These are phyloP conservation scores for Xylaria digitata DNA, from an alignment of 2,329 filamentous ascomycete genomes.

Conservation along the genomic window DNA sequence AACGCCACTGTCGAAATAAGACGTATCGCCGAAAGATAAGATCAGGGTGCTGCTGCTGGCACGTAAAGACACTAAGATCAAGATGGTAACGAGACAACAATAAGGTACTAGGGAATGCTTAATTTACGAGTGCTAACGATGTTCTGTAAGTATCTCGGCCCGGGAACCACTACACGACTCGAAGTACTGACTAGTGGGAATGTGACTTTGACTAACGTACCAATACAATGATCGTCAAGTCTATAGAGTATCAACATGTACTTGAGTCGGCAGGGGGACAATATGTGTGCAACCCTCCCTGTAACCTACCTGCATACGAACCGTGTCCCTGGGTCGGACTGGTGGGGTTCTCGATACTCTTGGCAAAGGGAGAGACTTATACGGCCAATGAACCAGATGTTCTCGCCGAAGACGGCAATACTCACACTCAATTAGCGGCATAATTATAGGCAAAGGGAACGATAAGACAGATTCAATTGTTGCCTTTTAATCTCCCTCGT, in stretches of 20 bases:
- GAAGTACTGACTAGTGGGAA: conserved; percentile 43
- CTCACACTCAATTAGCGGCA: conserved; percentile 43
- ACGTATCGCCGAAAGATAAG: conserved; percentile 31
- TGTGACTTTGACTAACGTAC: conserved; percentile 51
- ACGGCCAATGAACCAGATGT: conserved; percentile 43
- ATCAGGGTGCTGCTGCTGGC: conserved; percentile 42
- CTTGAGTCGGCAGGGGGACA: conserved; percentile 37
- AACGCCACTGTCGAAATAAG: conserved; percentile 43
- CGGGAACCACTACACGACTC: conserved; percentile 26
- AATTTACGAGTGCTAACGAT: conserved; percentile 45
- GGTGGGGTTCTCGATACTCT: conserved; percentile 30
- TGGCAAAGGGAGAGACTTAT: conserved; percentile 42
- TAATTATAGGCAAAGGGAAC: conserved; percentile 45
- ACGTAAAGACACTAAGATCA: conserved; percentile 47
- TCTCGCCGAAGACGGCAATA: conserved; percentile 45
- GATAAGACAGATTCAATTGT: conserved; percentile 47
- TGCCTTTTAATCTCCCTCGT: conserved; percentile 59
- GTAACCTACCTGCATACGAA: conserved; percentile 33
- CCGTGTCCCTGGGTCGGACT: conserved; percentile 40
- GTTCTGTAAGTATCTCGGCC: conserved; percentile 38
- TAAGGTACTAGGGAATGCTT: conserved; percentile 49
- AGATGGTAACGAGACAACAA: conserved; percentile 45
- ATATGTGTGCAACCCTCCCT: conserved; percentile 39
- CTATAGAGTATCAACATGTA: conserved; percentile 45
- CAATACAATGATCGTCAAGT: conserved; percentile 45